Conservation (phyloP, 345 rosid genomes). For the Arabidopsis arenosa region DNA sequence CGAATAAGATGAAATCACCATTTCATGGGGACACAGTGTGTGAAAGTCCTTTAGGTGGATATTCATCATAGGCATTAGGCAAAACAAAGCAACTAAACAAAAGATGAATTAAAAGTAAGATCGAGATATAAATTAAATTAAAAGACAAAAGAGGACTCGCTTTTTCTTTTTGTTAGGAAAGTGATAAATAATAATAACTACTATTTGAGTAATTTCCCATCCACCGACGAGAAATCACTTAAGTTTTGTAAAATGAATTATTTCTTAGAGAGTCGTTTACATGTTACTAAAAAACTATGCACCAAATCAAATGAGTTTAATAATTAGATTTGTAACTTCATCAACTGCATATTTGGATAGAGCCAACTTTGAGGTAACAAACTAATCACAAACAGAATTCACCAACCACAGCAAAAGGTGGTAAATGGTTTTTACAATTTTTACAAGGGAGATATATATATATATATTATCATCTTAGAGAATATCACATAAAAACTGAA, state of each 20-base stretch:
- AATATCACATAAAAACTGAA: too few relatives aligned
- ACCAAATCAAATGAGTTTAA: not conserved
- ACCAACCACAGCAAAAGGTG: too few relatives aligned
- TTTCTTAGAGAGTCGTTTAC: not conserved
- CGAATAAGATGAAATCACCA: constrained; percentile 24
- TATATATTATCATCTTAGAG: too few relatives aligned
- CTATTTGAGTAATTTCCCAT: not conserved
- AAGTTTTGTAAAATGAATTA: not conserved
- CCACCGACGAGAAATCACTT: constrained; percentile 8
- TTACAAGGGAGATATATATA: too few relatives aligned
- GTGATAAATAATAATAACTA: not conserved
- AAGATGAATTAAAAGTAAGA: constrained; percentile 27
- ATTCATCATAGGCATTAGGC: constrained; percentile 36
- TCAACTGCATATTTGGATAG: too few relatives aligned
- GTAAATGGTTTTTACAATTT: too few relatives aligned
- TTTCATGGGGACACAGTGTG: constrained; percentile 16
- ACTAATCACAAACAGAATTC: too few relatives aligned
- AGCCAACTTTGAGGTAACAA: too few relatives aligned
- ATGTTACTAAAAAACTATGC: not conserved
- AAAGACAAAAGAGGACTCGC: constrained; percentile 13
- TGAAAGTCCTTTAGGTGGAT: constrained; percentile 38
- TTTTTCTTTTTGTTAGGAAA: constrained; percentile 28
- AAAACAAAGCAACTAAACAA: constrained; percentile 29
- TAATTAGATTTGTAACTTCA: not conserved
- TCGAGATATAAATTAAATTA: not conserved